A percentile compares a stretch with the other conserved stretches of the same genome.
Evolutionary conservation across 2,329 filamentous ascomycete genomes (phyloP).

Genomic region (Aspergillus aculeatinus): DNA sequence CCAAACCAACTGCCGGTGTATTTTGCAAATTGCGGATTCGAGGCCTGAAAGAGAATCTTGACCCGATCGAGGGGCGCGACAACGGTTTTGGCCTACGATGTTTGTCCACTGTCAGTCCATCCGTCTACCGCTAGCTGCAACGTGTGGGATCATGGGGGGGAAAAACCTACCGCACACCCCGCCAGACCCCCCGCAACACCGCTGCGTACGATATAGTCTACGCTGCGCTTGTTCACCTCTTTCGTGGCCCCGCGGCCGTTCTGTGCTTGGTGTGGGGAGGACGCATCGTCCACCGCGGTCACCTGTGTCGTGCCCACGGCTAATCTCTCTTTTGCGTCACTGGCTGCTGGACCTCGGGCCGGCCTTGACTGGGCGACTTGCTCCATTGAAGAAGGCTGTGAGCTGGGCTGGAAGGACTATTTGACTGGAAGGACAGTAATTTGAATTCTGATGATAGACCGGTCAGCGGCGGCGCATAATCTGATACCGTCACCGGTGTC

Average conservation of each 20-base stretch:
- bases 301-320: constrained; percentile 17
- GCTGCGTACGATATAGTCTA: constrained; percentile 80
- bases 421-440: constrained; percentile 10
- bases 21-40: constrained; percentile 89
- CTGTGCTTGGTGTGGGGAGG: constrained; percentile 15
- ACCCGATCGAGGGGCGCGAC: constrained; percentile 95
- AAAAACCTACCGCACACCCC: constrained; percentile 75
- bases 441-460: constrained; percentile 11
- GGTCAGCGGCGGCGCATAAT: constrained; percentile 31
- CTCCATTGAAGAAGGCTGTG: constrained; percentile 31
- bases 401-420: constrained; percentile 20
- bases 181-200: constrained; percentile 86
- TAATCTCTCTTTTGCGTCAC: constrained; percentile 17
- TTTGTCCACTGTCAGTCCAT: constrained; percentile 10
- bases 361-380: constrained; percentile 27
- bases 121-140: background rate
- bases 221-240: constrained; percentile 66
- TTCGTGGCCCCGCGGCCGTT: constrained; percentile 22
- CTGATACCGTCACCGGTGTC: constrained; percentile 29
- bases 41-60: constrained; percentile 97
- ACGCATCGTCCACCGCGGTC: constrained; percentile 16
- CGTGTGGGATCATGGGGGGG: background rate
- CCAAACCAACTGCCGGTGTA: constrained; percentile 89
- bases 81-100: constrained; percentile 78
- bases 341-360: constrained; percentile 20